Evolutionary conservation across 805 yeast genomes (phyloP), one percentile per base, ranked within the genome.

Genomic region (Yarrowia porcina): DNA sequence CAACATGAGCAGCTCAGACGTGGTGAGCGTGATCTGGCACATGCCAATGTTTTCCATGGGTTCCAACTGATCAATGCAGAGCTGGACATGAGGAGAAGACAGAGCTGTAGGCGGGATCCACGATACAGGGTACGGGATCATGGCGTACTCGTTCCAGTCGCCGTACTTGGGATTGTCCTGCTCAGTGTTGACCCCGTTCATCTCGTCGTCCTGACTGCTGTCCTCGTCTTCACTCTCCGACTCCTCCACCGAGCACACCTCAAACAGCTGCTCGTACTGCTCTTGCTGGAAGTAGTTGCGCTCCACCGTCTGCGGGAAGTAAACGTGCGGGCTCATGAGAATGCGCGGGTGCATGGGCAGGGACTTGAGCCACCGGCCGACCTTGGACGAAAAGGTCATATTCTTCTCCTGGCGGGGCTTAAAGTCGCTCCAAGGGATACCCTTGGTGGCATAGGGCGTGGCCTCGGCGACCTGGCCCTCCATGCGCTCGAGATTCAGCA

Each of bases 341-440:
- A 52, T 36, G 11, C 42, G 44, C 4, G 59, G 59, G 18, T n/a
- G 17, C 59, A 36, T 15, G 23, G 59, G 59, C 33, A 52, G 18
- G 23, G 59, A 36, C 18, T 56, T 44, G 18, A 62, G 42, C 64
- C 64, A 62, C 15, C 41, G 32, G 30, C 41, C 50, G 17, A 62
- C 64, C 17, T 62, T 62, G 52, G 61, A 32, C 17, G 44, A 13
- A 23, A 33, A 62, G 6, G 64, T 42, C 64, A 62, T 62, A 30
- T 41, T 56, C 17, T 62, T 54, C 28, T 62, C 63, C 42, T 62
- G 60, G 13, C 64, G 50, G 3, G 64, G 64, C 27, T 39, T 44
- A 38, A 62, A 62, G 7, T 17, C 25, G 32, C 44, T 33, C 59
- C 59, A 52, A 17, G 59, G 44, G 18, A 52, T 52, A 18, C 59